Evolutionary conservation across 768 basidiomycete genomes (phyloP).

Genomic region (Calocera cornea): DNA sequence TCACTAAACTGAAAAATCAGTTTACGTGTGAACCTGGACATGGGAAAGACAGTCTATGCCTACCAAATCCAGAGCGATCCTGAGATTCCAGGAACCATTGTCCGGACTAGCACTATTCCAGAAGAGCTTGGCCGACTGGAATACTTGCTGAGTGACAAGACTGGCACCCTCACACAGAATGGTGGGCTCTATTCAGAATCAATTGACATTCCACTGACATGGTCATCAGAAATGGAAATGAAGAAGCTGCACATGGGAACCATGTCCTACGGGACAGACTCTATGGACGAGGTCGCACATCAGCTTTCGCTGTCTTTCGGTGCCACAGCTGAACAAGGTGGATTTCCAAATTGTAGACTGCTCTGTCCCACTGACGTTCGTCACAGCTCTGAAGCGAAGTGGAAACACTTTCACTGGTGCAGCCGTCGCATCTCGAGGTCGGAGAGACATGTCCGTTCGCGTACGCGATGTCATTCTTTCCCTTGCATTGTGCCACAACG

Average conservation of each 20-base stretch:
- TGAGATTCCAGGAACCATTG: slow-evolving; percentile 91
- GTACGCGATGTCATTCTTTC: slow-evolving; percentile 86
- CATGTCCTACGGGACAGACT: slow-evolving; percentile 88
- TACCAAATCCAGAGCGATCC: slow-evolving; percentile 85
- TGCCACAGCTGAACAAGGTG: slow-evolving; percentile 43
- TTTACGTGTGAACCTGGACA: slow-evolving; percentile 96
- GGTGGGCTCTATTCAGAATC: slow-evolving; percentile 35
- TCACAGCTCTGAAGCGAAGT: slow-evolving; percentile 20
- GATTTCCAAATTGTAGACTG: slow-evolving; percentile 8
- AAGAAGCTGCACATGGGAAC: slow-evolving; percentile 98
- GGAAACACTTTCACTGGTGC: slow-evolving; percentile 59
- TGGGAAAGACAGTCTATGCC: slow-evolving; percentile 98
- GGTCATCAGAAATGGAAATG: slow-evolving; percentile 86
- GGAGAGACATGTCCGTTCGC: slow-evolving; percentile 88
- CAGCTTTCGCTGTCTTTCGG: slow-evolving; percentile 81
- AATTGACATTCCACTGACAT: not conserved
- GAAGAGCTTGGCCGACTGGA: slow-evolving; percentile 93
- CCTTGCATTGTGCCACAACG: slow-evolving; percentile 92
- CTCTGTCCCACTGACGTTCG: not conserved
- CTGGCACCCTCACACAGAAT: slow-evolving; percentile 94
- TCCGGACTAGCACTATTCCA: slow-evolving; percentile 91
- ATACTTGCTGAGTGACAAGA: slow-evolving; percentile 94
- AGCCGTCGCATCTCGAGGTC: slow-evolving; percentile 71
- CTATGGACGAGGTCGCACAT: slow-evolving; percentile 98
- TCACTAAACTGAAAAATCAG: slow-evolving; percentile 30